Evolutionary conservation across 768 basidiomycete species (phyloP).

Genomic region (Lentinula aciculospora): DNA sequence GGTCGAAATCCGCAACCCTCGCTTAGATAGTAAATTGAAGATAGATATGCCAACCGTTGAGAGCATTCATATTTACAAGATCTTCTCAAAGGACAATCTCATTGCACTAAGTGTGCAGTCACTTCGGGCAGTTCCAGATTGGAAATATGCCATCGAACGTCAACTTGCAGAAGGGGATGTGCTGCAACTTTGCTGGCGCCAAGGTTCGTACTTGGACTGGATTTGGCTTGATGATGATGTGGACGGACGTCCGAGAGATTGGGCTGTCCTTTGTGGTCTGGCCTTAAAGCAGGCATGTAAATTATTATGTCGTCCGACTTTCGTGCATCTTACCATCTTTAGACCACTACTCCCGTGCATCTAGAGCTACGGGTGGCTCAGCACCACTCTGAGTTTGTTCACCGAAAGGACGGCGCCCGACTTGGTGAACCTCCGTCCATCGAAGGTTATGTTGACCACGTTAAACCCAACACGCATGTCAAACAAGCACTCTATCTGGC

Average conservation of each 20-base stretch:
- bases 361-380: slow-evolving; percentile 73
- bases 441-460: slow-evolving; percentile 82
- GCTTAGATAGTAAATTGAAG: slow-evolving; percentile 58
- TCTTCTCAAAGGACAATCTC: slow-evolving; percentile 59
- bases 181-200: slow-evolving; percentile 76
- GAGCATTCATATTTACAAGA: slow-evolving; percentile 32
- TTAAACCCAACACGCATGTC: slow-evolving; percentile 51
- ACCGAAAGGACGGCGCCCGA: slow-evolving; percentile 37
- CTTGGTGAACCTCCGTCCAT: slow-evolving; percentile 74
- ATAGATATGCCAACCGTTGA: slow-evolving; percentile 59
- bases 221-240: slow-evolving; percentile 69
- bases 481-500: slow-evolving; percentile 64
- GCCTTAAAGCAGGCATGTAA: slow-evolving; percentile 61
- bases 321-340: neutral
- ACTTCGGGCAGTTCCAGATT: slow-evolving; percentile 51
- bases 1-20: slow-evolving; percentile 69
- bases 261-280: slow-evolving; percentile 73
- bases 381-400: slow-evolving; percentile 51
- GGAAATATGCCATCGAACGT: slow-evolving; percentile 53
- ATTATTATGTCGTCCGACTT: neutral
- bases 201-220: slow-evolving; percentile 78
- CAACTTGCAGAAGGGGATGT: slow-evolving; percentile 48
- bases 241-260: slow-evolving; percentile 53
- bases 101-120: slow-evolving; percentile 56
- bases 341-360: slow-evolving; percentile 16